Percentiles rank a stretch among this genome's conserved stretches.
phyloP scores from a whole-genome alignment of 2,329 filamentous ascomycete genomes.

The Xylaria sp. region DNA sequence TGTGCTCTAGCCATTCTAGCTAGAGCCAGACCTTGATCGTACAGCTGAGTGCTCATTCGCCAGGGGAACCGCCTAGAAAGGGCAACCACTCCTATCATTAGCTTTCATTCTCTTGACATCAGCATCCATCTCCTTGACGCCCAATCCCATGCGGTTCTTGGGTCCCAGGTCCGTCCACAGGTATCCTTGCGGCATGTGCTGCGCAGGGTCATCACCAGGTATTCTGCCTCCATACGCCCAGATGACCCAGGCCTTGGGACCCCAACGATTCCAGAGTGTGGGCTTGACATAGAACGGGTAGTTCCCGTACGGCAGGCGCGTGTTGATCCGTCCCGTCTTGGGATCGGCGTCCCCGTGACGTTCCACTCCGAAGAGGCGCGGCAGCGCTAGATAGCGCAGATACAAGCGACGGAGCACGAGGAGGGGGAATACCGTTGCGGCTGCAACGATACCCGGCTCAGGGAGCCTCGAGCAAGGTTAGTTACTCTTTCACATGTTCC shows the following conservation, averaged over 20 bases:
- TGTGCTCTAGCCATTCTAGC: too few relatives aligned
- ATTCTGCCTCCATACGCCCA: constrained; percentile 51
- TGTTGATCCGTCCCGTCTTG: constrained; percentile 57
- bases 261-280: constrained; percentile 67
- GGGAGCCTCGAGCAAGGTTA: constrained; percentile 44
- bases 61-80: constrained; percentile 37
- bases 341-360: constrained; percentile 56
- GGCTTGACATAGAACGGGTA: constrained; percentile 69
- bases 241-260: constrained; percentile 57
- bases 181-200: constrained; percentile 57
- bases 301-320: constrained; percentile 57
- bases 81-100: constrained; percentile 39
- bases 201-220: constrained; percentile 49
- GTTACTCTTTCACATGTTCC: neutral
- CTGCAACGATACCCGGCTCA: constrained; percentile 48
- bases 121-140: constrained; percentile 53
- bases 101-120: constrained; percentile 46
- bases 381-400: constrained; percentile 64
- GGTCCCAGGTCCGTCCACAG: constrained; percentile 68
- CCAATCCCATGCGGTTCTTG: constrained; percentile 56
- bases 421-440: constrained; percentile 50
- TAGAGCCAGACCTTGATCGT: neutral
- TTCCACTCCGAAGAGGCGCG: constrained; percentile 54
- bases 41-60: neutral
- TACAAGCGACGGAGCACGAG: constrained; percentile 60